Percentiles rank a stretch among this genome's conserved stretches.
These are phyloP conservation scores for Cucurbita argyrosperma DNA, from an alignment of 306 rosid genomes.

Conservation along the genomic window DNA sequence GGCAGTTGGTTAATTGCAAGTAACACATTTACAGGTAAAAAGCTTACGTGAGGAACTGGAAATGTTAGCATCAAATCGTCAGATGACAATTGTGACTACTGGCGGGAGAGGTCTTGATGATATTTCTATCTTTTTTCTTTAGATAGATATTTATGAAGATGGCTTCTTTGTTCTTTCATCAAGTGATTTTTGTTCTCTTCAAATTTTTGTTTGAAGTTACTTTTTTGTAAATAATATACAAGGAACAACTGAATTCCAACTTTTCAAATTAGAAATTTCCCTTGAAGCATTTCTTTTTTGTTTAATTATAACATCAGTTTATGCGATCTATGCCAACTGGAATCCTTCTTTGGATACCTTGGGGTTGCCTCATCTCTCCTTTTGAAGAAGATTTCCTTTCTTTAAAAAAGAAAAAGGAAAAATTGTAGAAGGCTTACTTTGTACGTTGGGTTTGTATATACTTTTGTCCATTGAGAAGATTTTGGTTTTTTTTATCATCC, in stretches of 20 bases:
- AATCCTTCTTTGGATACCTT: not conserved
- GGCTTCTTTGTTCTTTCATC: not conserved
- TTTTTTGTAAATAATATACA: not conserved
- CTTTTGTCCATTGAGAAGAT: not conserved
- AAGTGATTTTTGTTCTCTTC: not conserved
- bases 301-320: not conserved
- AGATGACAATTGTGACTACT: constrained; percentile 48
- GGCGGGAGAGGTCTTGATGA: constrained; percentile 45
- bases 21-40: constrained; percentile 43
- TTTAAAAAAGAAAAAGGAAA: not conserved
- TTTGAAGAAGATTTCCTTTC: not conserved
- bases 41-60: constrained; percentile 56
- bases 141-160: not conserved
- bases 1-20: not conserved
- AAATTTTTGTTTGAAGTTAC: not conserved
- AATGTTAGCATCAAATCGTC: constrained; percentile 30
- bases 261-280: not conserved
- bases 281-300: not conserved
- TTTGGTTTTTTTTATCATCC: not conserved
- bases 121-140: constrained; percentile 4
- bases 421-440: not conserved
- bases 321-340: not conserved
- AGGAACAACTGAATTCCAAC: not conserved
- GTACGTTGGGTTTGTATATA: not conserved
- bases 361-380: not conserved